Percentiles rank a stretch among this genome's conserved stretches.
Evolutionary conservation across 1,284 basidiomycete genomes (phyloP).

Genomic region (Coriolopsis trogii): DNA sequence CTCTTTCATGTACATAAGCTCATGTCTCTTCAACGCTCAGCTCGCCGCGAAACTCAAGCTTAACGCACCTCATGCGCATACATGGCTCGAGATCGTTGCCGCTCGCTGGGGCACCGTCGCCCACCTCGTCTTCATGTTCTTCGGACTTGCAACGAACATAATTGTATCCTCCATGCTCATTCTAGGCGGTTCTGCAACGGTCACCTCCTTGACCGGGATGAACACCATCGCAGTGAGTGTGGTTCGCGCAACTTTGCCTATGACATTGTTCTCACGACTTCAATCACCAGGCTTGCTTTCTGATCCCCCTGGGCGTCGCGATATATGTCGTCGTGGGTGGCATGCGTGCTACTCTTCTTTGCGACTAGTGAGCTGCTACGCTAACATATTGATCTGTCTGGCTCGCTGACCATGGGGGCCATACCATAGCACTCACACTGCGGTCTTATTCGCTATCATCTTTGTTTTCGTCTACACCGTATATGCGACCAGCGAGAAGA

Average conservation of each 20-base stretch:
- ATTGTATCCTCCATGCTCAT: conserved; percentile 65
- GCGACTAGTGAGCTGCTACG: conserved; percentile 35
- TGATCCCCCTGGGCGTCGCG: conserved; percentile 58
- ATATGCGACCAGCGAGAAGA: conserved; percentile 67
- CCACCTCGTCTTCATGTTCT: conserved; percentile 70
- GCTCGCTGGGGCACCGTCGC: conserved; percentile 56
- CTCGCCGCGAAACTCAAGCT: conserved; percentile 60
- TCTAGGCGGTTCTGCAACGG: conserved; percentile 65
- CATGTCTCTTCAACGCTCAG: conserved; percentile 21
- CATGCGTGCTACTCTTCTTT: conserved; percentile 48
- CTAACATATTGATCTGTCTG: background rate
- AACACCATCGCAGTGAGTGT: conserved; percentile 51
- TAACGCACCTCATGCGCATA: conserved; percentile 62
- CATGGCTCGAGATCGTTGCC: conserved; percentile 68
- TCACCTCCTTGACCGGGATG: conserved; percentile 59
- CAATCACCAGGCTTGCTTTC: conserved; percentile 56
- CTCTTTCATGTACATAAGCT: background rate
- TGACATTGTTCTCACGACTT: conserved; percentile 9
- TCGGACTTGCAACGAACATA: conserved; percentile 65
- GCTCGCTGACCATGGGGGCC: background rate
- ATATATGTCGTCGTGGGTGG: conserved; percentile 60
- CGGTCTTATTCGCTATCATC: conserved; percentile 82
- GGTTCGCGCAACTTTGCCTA: conserved; percentile 11
- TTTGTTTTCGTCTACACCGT: conserved; percentile 69
- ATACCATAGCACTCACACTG: conserved; percentile 67